Evolutionary conservation across 2,329 filamentous ascomycete genomes (phyloP).

Genomic region (Raffaelea deltoideospora): DNA sequence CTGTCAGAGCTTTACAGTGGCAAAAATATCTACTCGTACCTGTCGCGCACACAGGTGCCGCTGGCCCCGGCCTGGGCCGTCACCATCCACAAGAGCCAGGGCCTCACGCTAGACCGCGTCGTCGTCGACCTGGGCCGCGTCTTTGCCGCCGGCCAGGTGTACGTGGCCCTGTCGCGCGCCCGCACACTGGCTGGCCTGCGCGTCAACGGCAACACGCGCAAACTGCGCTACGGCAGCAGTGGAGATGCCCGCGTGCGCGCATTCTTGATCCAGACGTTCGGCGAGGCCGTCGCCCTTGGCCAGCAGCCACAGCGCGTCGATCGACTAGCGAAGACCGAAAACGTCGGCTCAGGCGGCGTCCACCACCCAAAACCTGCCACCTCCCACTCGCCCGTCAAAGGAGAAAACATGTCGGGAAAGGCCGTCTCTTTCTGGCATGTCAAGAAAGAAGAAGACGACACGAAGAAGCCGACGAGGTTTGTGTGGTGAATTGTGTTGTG

Average conservation of each 20-base stretch:
- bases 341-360: no score
- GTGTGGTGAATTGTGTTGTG: no score
- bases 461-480: no score
- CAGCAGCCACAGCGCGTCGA: no score
- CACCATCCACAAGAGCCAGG: conserved; percentile 48
- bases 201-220: conserved; percentile 17
- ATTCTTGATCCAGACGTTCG: conserved; percentile 11
- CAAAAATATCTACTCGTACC: conserved; percentile 27
- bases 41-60: conserved; percentile 46
- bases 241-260: conserved; percentile 19
- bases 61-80: conserved; percentile 46
- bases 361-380: no score
- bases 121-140: conserved; percentile 34
- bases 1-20: conserved; percentile 29
- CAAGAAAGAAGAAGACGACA: no score
- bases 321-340: no score
- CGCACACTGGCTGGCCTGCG: conserved; percentile 31
- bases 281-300: no score
- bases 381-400: no score
- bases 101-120: conserved; percentile 45
- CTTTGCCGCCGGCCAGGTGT: conserved; percentile 44
- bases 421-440: no score
- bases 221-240: conserved; percentile 14
- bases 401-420: no score
- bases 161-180: conserved; percentile 47